phyloP scores from a whole-genome alignment of 345 rosid genomes.

The Zanthoxylum bungeanum region DNA sequence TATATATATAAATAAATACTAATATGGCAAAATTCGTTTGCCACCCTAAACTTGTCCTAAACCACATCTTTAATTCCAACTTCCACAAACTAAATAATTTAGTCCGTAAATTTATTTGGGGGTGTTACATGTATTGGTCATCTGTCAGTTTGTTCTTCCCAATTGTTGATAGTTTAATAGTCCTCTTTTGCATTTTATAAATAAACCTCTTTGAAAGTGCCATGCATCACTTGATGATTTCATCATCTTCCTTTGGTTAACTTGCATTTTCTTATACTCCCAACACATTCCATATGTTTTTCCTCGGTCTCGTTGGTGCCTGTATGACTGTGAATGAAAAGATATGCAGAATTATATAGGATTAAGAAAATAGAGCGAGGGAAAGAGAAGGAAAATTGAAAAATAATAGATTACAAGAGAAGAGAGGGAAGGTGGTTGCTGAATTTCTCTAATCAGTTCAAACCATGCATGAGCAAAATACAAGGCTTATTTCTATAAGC shows the following conservation, averaged over 20 bases:
- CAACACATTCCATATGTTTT: neutral
- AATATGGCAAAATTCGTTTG: too few relatives aligned
- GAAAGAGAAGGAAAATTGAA: neutral
- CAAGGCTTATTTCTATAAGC: neutral
- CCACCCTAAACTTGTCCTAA: too few relatives aligned
- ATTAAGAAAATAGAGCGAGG: neutral
- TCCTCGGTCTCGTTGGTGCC: neutral
- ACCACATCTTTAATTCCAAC: too few relatives aligned
- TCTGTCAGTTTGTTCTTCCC: neutral
- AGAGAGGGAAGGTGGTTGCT: neutral
- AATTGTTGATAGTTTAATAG: neutral
- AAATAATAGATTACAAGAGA: neutral
- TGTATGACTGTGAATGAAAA: neutral
- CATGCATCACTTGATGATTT: neutral
- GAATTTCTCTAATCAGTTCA: neutral
- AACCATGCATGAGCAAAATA: neutral
- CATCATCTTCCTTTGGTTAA: neutral
- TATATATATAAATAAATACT: too few relatives aligned
- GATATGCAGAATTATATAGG: neutral
- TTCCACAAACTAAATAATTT: too few relatives aligned
- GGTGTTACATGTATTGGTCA: neutral
- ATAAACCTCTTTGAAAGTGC: neutral
- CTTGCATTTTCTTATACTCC: neutral
- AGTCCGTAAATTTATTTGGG: too few relatives aligned
- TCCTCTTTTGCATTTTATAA: neutral